These are phyloP conservation scores for Suhomyces bokatorum DNA, from an alignment of 1,139 yeast species.

Conservation along the genomic window DNA sequence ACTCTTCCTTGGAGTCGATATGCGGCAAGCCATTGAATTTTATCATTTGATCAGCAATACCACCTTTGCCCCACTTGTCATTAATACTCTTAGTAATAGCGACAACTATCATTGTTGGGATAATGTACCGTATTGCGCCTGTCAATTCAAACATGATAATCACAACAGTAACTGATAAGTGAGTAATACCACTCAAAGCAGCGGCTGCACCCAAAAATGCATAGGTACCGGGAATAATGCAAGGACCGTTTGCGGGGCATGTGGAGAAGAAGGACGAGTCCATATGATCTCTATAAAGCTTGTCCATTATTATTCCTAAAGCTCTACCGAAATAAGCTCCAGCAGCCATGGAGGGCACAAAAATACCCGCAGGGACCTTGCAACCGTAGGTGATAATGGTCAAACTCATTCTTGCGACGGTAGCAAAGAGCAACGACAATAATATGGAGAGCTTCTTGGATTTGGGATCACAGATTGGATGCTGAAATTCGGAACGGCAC, in stretches of 20 bases:
- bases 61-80: slow-evolving; percentile 75
- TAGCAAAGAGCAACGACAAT: slow-evolving; percentile 65
- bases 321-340: slow-evolving; percentile 95
- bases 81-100: slow-evolving; percentile 82
- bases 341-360: slow-evolving; percentile 95
- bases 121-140: slow-evolving; percentile 84
- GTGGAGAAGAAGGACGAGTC: slow-evolving; percentile 48
- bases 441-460: slow-evolving; percentile 31
- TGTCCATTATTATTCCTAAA: slow-evolving; percentile 68
- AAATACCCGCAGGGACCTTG: slow-evolving; percentile 93
- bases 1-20: slow-evolving; percentile 74
- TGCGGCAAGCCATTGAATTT: slow-evolving; percentile 84
- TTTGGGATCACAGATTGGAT: slow-evolving; percentile 51
- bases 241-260: slow-evolving; percentile 44
- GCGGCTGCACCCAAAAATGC: slow-evolving; percentile 98
- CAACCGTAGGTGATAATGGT: slow-evolving; percentile 88
- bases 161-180: slow-evolving; percentile 87
- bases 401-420: slow-evolving; percentile 65
- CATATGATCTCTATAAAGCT: slow-evolving; percentile 46
- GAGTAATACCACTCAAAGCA: slow-evolving; percentile 89
- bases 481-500: slow-evolving; percentile 54
- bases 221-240: slow-evolving; percentile 90
- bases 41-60: slow-evolving; percentile 96
- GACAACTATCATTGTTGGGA: slow-evolving; percentile 95
- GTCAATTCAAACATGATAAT: slow-evolving; percentile 95